phyloP scores from a whole-genome alignment of 1,284 basidiomycete genomes.

The Cutaneotrichosporon sp. region DNA sequence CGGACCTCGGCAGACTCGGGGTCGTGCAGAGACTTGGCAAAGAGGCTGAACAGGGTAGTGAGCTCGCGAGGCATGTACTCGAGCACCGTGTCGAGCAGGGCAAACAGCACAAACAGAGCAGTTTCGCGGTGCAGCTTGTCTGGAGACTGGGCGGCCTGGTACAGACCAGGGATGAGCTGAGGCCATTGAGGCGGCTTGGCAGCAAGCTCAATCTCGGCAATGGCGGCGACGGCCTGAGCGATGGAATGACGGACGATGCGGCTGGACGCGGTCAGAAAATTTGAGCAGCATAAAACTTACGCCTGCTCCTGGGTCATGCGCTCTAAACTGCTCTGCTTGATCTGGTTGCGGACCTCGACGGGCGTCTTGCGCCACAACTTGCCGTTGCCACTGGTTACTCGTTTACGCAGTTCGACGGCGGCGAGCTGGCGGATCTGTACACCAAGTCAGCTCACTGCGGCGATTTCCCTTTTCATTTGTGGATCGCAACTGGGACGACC shows the following conservation, averaged over 20 bases:
- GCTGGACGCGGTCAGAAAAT: conserved; percentile 55
- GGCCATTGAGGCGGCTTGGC: conserved; percentile 67
- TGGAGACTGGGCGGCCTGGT: conserved; percentile 67
- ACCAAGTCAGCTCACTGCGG: no score
- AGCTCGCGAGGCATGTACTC: conserved; percentile 78
- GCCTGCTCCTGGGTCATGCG: conserved; percentile 71
- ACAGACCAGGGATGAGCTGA: conserved; percentile 81
- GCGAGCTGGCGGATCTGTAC: conserved; percentile 88
- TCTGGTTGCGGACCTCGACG: conserved; percentile 66
- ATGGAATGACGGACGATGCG: conserved; percentile 82
- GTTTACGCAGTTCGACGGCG: conserved; percentile 96
- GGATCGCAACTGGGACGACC: no score
- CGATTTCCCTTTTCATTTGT: no score
- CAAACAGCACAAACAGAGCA: conserved; percentile 84
- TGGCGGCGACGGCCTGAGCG: conserved; percentile 86
- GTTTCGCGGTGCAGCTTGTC: conserved; percentile 78
- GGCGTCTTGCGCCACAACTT: conserved; percentile 76
- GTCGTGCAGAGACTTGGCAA: conserved; percentile 72
- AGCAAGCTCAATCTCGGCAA: conserved; percentile 85
- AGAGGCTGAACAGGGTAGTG: conserved; percentile 74
- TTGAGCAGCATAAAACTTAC: no score
- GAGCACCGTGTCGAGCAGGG: conserved; percentile 85
- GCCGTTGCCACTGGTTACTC: conserved; percentile 72
- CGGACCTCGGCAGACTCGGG: conserved; percentile 86
- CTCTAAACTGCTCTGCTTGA: conserved; percentile 79